Evolutionary conservation across 345 rosid species (phyloP), one percentile per base, ranked within the genome.

Genomic region (Arabis alpina): DNA sequence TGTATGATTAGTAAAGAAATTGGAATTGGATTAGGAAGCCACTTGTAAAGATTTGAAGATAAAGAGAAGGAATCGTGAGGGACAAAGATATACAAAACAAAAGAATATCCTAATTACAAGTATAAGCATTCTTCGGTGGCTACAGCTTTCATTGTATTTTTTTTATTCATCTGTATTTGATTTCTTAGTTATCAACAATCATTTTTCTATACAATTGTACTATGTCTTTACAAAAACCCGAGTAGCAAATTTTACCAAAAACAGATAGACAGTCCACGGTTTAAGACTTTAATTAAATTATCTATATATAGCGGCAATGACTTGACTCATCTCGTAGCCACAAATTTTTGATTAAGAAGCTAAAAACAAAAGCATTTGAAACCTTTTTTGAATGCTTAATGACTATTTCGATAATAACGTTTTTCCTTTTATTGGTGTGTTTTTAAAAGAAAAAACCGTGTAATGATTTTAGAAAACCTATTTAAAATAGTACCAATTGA

Each of bases 41-140:
- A 70, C 43, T 19, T 30, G 59, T 5, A 53, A 63, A 63, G 0
- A 64, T 9, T 19, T 32, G 34, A 36, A 19, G 34, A 36, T 19
- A 49, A 36, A 32, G 43, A 28, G 41, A 63, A 36, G 68, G 54
- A 71, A 71, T 52, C 68, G 68, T 23, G 68, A 71, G 54, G 61
- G 54, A 43, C 14, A 71, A 14, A 62, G 45, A 62, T 62, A 44
- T 53, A 54, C 56, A 25, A 10, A 56, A 19, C 23, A 19, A 43
- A 25, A 54, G n/a, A 49, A 62, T 72, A 54, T 63, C 42, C 49
- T 61, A 54, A 72, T 63, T 44, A 43, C 12, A 49, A 42, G 32
- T 43, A 44, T 34, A 49, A 54, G 70, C 71, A 37, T 64, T 55
- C 3, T 39, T 15, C 13, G 76, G 64, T 72, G 64, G 70, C 50